A percentile compares a stretch with the other conserved stretches of the same genome.
These are phyloP conservation scores for Ophiostoma novo-ulmi DNA, from an alignment of 2,329 filamentous ascomycete species.

Conservation along the genomic window DNA sequence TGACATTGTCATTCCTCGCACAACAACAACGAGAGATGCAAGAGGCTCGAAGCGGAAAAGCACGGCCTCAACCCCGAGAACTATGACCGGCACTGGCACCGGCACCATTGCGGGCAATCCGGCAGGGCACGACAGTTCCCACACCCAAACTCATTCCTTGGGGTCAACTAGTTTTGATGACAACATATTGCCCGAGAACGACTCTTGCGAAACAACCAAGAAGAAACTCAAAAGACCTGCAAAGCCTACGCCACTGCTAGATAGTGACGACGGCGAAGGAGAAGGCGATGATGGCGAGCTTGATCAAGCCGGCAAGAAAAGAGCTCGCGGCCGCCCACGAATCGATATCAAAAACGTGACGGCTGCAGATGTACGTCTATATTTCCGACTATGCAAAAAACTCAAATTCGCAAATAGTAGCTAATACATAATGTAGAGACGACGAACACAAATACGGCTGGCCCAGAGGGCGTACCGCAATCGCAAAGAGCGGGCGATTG, in stretches of 20 bases:
- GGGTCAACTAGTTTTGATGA: not conserved
- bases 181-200: not conserved
- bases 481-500: constrained; percentile 77
- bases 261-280: constrained; percentile 17
- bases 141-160: not conserved
- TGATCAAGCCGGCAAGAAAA: constrained; percentile 45
- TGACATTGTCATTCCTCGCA: constrained; percentile 34
- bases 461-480: constrained; percentile 81
- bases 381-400: too few species aligned
- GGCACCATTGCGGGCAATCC: not conserved
- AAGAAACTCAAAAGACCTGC: not conserved
- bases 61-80: not conserved
- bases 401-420: too few species aligned
- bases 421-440: constrained; percentile 49
- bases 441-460: constrained; percentile 79
- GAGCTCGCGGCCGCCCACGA: constrained; percentile 66
- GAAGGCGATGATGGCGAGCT: constrained; percentile 24
- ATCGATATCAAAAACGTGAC: constrained; percentile 74
- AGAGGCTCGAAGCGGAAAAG: constrained; percentile 16
- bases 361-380: constrained; percentile 64
- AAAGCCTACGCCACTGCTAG: not conserved
- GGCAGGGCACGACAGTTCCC: not conserved
- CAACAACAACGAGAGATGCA: not conserved
- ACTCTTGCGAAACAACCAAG: not conserved
- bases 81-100: not conserved